A percentile compares a stretch with the other conserved stretches of the same genome.
Conservation (phyloP, 1,284 basidiomycete species). For the Acaromyces ingoldii region DNA sequence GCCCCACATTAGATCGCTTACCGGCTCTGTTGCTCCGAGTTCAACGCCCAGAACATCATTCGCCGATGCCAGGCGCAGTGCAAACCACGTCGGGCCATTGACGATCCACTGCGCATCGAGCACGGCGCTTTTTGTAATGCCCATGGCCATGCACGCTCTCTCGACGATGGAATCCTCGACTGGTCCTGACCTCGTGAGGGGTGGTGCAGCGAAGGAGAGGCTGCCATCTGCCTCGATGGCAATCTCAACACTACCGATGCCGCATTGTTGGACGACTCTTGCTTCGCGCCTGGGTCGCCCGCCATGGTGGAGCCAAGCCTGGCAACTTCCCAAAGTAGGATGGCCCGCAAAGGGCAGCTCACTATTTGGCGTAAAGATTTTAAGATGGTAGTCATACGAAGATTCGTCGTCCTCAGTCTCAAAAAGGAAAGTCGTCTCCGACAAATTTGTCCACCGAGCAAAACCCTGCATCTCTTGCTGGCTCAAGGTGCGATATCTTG, state of each 20-base stretch:
- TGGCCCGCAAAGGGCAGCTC: slow-evolving; percentile 44
- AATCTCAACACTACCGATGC: slow-evolving; percentile 24
- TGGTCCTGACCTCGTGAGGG: slow-evolving; percentile 18
- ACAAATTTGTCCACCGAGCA: slow-evolving; percentile 41
- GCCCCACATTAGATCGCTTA: slow-evolving; percentile 22
- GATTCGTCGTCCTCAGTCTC: slow-evolving; percentile 7
- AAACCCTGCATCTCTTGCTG: slow-evolving; percentile 28
- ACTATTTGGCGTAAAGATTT: slow-evolving; percentile 33
- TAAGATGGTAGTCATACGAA: slow-evolving; percentile 29
- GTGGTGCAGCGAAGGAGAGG: slow-evolving; percentile 22
- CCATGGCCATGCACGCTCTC: slow-evolving; percentile 14
- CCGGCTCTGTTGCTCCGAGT: slow-evolving; percentile 7
- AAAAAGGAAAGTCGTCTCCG: slow-evolving; percentile 40
- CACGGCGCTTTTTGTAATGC: slow-evolving; percentile 14
- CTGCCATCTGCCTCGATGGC: slow-evolving; percentile 6
- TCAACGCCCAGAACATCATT: slow-evolving; percentile 25
- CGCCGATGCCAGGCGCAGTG: slow-evolving; percentile 21
- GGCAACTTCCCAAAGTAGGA: slow-evolving; percentile 37
- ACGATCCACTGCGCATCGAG: slow-evolving; percentile 26
- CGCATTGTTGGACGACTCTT: slow-evolving; percentile 34
- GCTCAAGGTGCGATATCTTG: background rate
- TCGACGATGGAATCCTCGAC: slow-evolving; percentile 15
- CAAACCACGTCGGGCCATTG: slow-evolving; percentile 41
- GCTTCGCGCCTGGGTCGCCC: slow-evolving; percentile 9
- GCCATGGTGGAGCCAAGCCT: slow-evolving; percentile 17